These are phyloP conservation scores for Trypanosoma cruzi DNA, from an alignment of 208 protist species.

Conservation along the genomic window DNA sequence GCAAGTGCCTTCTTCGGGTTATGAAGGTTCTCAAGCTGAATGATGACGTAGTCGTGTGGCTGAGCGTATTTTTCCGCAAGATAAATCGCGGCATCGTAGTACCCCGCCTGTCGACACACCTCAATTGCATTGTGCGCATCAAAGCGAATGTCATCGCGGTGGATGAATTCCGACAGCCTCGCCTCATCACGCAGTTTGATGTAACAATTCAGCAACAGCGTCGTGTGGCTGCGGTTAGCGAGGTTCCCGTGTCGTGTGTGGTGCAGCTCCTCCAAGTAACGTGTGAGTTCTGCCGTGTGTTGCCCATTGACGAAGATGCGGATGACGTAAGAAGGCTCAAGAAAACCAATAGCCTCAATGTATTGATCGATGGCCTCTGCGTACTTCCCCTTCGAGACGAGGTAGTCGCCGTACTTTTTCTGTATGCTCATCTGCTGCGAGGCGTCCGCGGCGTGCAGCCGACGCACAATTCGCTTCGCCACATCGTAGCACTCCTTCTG, in stretches of 20 bases:
- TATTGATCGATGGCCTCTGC: conserved; percentile 95
- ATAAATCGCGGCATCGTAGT: conserved; percentile 88
- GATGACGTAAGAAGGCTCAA: conserved; percentile 98
- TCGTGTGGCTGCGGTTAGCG: conserved; percentile 96
- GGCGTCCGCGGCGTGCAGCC: conserved; percentile 36
- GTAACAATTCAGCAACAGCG: conserved; percentile 97
- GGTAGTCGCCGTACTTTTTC: conserved; percentile 94
- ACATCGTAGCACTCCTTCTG: conserved; percentile 94
- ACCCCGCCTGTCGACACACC: conserved; percentile 91
- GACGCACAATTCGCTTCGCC: conserved; percentile 91
- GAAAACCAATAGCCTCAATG: conserved; percentile 90
- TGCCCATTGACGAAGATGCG: conserved; percentile 95
- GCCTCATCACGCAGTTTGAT: conserved; percentile 94
- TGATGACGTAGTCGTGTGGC: conserved; percentile 87
- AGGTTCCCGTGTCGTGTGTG: conserved; percentile 42
- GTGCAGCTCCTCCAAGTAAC: conserved; percentile 93
- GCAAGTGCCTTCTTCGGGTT: conserved; percentile 59
- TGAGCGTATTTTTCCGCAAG: conserved; percentile 82
- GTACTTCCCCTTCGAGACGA: conserved; percentile 83
- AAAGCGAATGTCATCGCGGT: conserved; percentile 86
- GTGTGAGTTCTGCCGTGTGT: conserved; percentile 93
- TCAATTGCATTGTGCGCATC: conserved; percentile 95
- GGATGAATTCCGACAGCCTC: conserved; percentile 93
- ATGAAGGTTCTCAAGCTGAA: conserved; percentile 85
- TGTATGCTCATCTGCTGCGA: conserved; percentile 92